Conservation (phyloP, 257 asterid species). For the Rhazya stricta region DNA sequence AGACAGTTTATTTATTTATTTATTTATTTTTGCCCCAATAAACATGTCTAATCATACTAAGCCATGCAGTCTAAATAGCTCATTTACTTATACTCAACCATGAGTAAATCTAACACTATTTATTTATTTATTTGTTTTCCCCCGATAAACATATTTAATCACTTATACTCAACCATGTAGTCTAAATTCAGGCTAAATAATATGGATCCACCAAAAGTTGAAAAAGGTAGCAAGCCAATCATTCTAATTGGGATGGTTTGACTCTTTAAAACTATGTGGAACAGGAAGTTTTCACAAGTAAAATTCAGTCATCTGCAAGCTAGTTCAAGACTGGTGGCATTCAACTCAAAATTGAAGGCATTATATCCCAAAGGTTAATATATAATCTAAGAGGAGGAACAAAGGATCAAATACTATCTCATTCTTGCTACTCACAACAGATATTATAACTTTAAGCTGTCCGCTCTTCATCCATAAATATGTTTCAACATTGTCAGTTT, state of each 20-base stretch:
- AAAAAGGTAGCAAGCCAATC: no score
- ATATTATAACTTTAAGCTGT: not conserved
- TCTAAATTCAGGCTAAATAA: not conserved
- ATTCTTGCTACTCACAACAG: not conserved
- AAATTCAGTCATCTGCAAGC: not conserved
- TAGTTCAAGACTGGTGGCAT: not conserved
- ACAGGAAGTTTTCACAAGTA: not conserved
- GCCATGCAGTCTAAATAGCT: not conserved
- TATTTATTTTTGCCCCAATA: not conserved
- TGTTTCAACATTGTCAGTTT: not conserved
- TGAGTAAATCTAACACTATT: not conserved
- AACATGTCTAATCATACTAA: no score
- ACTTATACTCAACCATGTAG: not conserved
- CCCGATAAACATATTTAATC: not conserved
- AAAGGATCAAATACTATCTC: not conserved
- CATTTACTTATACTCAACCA: no score
- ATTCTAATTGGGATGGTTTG: no score
- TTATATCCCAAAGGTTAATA: not conserved
- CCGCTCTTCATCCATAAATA: not conserved
- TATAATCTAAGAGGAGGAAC: not conserved
- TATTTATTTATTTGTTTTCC: not conserved
- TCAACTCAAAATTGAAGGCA: not conserved
- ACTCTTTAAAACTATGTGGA: not conserved
- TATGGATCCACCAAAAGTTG: not conserved
- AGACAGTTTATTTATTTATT: not conserved